Conservation (phyloP, 805 yeast genomes). For the Helenozyma rhizophorensis region DNA sequence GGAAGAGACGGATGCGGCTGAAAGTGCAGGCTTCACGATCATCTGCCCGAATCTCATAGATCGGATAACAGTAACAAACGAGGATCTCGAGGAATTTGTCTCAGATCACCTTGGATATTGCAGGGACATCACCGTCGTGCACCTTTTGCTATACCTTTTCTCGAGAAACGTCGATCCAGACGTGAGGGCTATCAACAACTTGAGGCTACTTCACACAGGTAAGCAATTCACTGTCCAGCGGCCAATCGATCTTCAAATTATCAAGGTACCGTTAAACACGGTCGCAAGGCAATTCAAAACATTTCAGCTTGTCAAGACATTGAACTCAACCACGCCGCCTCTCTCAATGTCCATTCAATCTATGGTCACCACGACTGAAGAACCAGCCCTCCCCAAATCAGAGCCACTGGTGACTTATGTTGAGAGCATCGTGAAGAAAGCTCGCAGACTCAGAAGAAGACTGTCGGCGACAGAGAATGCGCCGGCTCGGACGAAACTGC, state of each 20-base stretch:
- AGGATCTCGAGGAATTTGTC: constrained; percentile 9
- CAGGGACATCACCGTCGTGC: constrained; percentile 5
- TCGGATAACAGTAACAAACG: constrained; percentile 2
- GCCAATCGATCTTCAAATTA: constrained; percentile 5
- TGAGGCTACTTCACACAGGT: constrained; percentile 14
- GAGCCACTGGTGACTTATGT: constrained; percentile 13
- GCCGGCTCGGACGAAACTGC: constrained; percentile 8
- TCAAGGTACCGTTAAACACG: constrained; percentile 5
- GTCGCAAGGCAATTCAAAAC: constrained; percentile 7
- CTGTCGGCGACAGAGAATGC: constrained; percentile 3
- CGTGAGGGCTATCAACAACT: constrained; percentile 5
- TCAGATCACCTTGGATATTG: background rate
- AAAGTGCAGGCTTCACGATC: constrained; percentile 3
- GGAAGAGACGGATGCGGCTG: background rate
- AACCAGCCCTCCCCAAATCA: background rate
- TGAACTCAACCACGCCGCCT: constrained; percentile 3
- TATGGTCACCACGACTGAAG: constrained; percentile 3
- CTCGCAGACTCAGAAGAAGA: constrained; percentile 8
- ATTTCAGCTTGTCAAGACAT: constrained; percentile 11
- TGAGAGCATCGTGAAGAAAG: constrained; percentile 11
- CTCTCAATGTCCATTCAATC: constrained; percentile 1
- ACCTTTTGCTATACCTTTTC: constrained; percentile 12
- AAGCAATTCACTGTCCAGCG: constrained; percentile 8
- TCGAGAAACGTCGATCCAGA: constrained; percentile 3
- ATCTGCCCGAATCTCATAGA: constrained; percentile 13